Evolutionary conservation across 345 rosid genomes (phyloP).

Genomic region (Rubroshorea leprosula): DNA sequence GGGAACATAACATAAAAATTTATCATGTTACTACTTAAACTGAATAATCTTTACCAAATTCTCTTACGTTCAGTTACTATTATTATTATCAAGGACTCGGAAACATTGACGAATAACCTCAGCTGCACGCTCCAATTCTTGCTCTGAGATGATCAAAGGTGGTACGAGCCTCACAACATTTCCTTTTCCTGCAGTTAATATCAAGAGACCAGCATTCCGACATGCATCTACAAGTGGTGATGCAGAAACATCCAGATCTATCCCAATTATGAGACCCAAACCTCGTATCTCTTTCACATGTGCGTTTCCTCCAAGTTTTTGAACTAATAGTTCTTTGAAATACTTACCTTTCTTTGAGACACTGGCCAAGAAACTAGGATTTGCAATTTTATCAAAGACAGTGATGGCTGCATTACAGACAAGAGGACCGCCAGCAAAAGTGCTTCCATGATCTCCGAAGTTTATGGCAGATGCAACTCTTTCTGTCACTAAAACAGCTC

Average conservation of each 20-base stretch:
- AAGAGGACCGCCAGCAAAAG: constrained; percentile 82
- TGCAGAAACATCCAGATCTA: constrained; percentile 68
- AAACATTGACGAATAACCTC: constrained; percentile 39
- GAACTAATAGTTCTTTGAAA: constrained; percentile 50
- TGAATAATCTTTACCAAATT: background rate
- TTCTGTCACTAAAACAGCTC: constrained; percentile 73
- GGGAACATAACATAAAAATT: background rate
- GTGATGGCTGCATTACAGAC: constrained; percentile 62
- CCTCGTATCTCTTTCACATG: constrained; percentile 90
- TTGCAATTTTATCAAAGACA: constrained; percentile 66
- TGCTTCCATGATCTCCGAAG: constrained; percentile 86
- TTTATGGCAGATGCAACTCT: constrained; percentile 62
- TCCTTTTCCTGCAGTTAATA: constrained; percentile 83
- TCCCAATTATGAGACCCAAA: constrained; percentile 68
- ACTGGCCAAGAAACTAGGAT: constrained; percentile 65
- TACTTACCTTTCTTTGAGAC: constrained; percentile 56
- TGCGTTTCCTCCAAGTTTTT: constrained; percentile 54
- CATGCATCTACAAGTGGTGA: constrained; percentile 65
- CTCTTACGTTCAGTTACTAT: constrained; percentile 2
- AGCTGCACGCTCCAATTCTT: constrained; percentile 61
- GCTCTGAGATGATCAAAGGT: constrained; percentile 71
- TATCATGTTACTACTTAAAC: background rate
- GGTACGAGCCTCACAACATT: constrained; percentile 83
- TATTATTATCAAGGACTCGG: constrained; percentile 22
- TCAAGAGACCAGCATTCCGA: constrained; percentile 58